Conservation (phyloP, 2,329 filamentous ascomycete genomes). For the Cladosporium sp. region DNA sequence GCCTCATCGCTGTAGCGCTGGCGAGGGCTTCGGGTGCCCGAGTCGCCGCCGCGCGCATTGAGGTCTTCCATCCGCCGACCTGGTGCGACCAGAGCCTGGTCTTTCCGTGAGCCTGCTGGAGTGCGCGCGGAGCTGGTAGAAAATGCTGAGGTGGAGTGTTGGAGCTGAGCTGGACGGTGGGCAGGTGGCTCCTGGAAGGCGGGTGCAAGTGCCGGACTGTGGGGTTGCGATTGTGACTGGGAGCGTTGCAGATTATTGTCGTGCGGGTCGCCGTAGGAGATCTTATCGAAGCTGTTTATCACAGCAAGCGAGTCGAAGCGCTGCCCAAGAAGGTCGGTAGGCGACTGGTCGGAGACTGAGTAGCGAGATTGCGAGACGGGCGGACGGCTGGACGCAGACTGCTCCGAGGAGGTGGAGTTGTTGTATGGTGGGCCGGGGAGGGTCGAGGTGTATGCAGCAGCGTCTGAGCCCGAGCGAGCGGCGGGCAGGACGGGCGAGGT, state of each 20-base stretch:
- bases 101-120: slow-evolving; percentile 26
- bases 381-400: not conserved
- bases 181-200: slow-evolving; percentile 7
- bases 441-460: not conserved
- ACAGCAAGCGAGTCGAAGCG: slow-evolving; percentile 38
- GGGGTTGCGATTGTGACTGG: slow-evolving; percentile 11
- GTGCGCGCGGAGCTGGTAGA: slow-evolving; percentile 6
- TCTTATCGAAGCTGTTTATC: slow-evolving; percentile 33
- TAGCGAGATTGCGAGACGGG: slow-evolving; percentile 16
- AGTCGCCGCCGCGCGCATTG: slow-evolving; percentile 39
- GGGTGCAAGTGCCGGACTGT: slow-evolving; percentile 11
- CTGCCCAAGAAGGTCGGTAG: slow-evolving; percentile 35
- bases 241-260: slow-evolving; percentile 13
- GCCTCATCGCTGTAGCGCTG: slow-evolving; percentile 76
- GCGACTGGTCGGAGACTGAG: slow-evolving; percentile 31
- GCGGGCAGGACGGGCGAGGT: not conserved
- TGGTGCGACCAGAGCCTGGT: slow-evolving; percentile 40
- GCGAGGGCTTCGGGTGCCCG: slow-evolving; percentile 52
- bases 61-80: slow-evolving; percentile 48
- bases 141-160: slow-evolving; percentile 13
- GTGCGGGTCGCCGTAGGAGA: slow-evolving; percentile 23
- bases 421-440: slow-evolving; percentile 1
- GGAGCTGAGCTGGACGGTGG: slow-evolving; percentile 12
- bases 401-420: not conserved
- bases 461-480: slow-evolving; percentile 6